A percentile compares a stretch with the other conserved stretches of the same genome.
Conservation (phyloP, 805 yeast species). For the Yamadazyma scolyti region DNA sequence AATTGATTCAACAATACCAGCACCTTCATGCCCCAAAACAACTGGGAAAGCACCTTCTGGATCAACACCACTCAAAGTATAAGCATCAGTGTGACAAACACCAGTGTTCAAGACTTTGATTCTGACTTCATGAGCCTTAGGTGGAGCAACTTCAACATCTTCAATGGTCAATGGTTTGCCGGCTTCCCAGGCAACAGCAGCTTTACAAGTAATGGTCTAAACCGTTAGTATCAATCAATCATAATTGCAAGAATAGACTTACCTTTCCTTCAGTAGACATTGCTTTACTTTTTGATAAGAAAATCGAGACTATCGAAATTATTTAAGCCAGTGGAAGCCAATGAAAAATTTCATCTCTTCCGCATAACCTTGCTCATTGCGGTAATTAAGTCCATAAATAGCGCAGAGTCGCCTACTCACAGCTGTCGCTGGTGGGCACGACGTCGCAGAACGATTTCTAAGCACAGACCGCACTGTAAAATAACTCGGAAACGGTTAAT, state of each 20-base stretch:
- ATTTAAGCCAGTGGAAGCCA: conserved; percentile 3
- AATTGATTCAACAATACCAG: conserved; percentile 91
- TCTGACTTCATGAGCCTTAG: conserved; percentile 96
- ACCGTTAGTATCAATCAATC: conserved; percentile 11
- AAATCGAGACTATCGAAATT: conserved; percentile 2
- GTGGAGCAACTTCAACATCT: conserved; percentile 87
- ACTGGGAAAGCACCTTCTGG: conserved; percentile 97
- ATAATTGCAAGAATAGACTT: background rate
- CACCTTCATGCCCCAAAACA: conserved; percentile 96
- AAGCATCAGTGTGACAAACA: conserved; percentile 98
- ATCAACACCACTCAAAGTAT: conserved; percentile 89
- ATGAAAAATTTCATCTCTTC: no score
- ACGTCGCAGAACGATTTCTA: no score
- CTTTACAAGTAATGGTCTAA: conserved; percentile 75
- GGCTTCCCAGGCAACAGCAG: conserved; percentile 98
- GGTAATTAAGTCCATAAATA: no score
- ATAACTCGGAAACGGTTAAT: no score
- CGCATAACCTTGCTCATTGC: no score
- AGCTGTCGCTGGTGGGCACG: no score
- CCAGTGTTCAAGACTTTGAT: conserved; percentile 85
- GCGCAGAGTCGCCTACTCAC: no score
- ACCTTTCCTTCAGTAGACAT: conserved; percentile 1
- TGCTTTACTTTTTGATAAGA: background rate
- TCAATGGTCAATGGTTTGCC: conserved; percentile 79
- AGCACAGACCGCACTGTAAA: no score